phyloP scores from a whole-genome alignment of 306 rosid genomes.

The Herpetospermum pedunculosum region DNA sequence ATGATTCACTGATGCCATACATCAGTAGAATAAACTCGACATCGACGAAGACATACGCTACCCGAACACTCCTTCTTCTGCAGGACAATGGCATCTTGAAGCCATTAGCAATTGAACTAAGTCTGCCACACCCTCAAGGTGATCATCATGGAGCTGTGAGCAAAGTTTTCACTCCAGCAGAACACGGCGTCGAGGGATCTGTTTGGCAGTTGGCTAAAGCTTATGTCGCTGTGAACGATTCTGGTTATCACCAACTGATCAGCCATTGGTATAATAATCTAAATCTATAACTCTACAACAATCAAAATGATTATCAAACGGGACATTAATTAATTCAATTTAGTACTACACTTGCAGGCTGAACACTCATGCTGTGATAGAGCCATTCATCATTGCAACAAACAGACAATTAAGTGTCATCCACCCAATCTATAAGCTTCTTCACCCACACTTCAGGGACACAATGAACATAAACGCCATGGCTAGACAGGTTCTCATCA shows the following conservation, averaged over 20 bases:
- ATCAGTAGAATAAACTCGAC: constrained; percentile 74
- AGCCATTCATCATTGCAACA: constrained; percentile 82
- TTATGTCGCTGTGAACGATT: constrained; percentile 77
- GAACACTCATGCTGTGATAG: constrained; percentile 84
- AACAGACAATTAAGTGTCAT: constrained; percentile 66
- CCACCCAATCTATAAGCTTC: constrained; percentile 76
- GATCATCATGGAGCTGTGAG: constrained; percentile 54
- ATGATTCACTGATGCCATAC: constrained; percentile 74
- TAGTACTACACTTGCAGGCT: constrained; percentile 43
- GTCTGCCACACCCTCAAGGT: constrained; percentile 91
- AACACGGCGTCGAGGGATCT: constrained; percentile 43
- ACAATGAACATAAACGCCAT: constrained; percentile 87
- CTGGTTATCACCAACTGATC: constrained; percentile 87
- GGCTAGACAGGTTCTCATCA: constrained; percentile 82
- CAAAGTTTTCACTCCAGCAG: constrained; percentile 58
- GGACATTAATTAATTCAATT: not conserved
- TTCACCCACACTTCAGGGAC: constrained; percentile 81
- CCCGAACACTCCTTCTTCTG: constrained; percentile 66
- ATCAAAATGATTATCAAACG: not conserved
- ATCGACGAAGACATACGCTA: constrained; percentile 61
- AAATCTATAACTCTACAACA: not conserved
- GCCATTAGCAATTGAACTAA: constrained; percentile 81
- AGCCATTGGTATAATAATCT: constrained; percentile 69
- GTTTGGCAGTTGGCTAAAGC: constrained; percentile 96
- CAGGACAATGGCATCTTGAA: constrained; percentile 68